Evolutionary conservation across 1,284 basidiomycete species (phyloP), one percentile per base, ranked within the genome.

Genomic region (Apiotrichum mycotoxinovorans): DNA sequence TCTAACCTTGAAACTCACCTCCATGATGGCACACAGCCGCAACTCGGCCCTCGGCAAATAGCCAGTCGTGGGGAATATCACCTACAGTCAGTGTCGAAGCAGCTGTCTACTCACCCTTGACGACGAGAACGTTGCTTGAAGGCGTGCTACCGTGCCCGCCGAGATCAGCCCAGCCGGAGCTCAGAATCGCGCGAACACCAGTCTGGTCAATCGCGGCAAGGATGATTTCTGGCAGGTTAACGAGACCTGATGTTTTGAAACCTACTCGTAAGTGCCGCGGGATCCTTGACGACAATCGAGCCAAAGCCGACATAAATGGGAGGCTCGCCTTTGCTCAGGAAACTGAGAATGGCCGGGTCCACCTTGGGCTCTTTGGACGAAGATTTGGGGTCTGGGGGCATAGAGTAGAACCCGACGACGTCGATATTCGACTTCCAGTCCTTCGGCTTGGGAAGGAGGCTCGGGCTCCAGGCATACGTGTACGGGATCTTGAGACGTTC

Each of bases 1-100:
- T n/a, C n/a, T n/a, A n/a, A n/a, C n/a, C n/a, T 20, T 10, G 4
- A 18, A 11, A 11, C 69, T 63, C 34, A 69, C 74, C 85, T 5
- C 85, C 86, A 64, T 87, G 85, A 67, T 87, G 85, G n/a, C 85
- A 83, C 0, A 87, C 85, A 0, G 84, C 84, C 20, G 81, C 74
- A 0, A 87, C 84, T 12, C 83, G 73, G 34, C 67, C 68, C 0
- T 74, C 67, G 12, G 81, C 81, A 63, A 87, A 87, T 4, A 88
- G 76, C 86, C 86, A 88, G 70, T 87, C 85, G 67, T 87, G 85
- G 0, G 85, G 85, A 1, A 87, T 80, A 57, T 83, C 83, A 14
- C 80, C 83, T 69, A 51, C 20, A 11, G n/a, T 52, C n/a, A 35
- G 44, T 20, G 8, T 3, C 14, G 1, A 11, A 27, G 5, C 23